These are phyloP conservation scores for Leccinum uliginosum DNA, from an alignment of 768 basidiomycete species.

Conservation along the genomic window DNA sequence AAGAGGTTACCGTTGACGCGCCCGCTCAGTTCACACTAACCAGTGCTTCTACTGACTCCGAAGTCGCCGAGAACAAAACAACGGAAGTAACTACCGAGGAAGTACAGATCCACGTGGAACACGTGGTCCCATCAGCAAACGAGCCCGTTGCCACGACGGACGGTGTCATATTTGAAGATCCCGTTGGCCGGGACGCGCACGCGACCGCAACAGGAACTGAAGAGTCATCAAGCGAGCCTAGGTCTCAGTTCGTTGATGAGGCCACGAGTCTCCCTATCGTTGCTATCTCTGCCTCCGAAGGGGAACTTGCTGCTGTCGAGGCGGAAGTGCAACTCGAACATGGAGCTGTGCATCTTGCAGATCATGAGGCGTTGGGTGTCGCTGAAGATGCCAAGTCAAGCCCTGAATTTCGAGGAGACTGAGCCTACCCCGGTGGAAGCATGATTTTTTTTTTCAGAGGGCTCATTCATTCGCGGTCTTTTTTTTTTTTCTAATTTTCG, in stretches of 20 bases:
- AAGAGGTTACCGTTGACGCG: constrained; percentile 1
- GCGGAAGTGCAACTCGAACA: not conserved
- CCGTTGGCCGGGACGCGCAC: not conserved
- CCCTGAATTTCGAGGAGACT: not conserved
- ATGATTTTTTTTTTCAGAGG: not conserved
- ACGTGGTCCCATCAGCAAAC: not conserved
- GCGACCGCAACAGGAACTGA: constrained; percentile 1
- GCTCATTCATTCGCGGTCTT: not conserved
- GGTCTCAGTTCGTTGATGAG: constrained; percentile 10
- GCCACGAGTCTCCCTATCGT: not conserved
- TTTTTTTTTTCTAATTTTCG: too few species aligned
- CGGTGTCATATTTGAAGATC: constrained; percentile 1
- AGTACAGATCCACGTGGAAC: not conserved
- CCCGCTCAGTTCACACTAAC: not conserved
- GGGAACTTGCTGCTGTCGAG: not conserved
- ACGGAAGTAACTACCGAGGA: not conserved
- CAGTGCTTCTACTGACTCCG: not conserved
- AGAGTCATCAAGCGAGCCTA: not conserved
- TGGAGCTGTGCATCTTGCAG: not conserved
- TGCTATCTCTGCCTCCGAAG: not conserved
- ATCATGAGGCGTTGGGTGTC: not conserved
- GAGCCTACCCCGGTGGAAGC: not conserved
- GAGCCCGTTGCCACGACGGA: not conserved
- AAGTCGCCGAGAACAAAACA: not conserved
- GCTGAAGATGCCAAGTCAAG: not conserved